phyloP scores from a whole-genome alignment of 345 rosid genomes.

The Lumnitzera racemosa region DNA sequence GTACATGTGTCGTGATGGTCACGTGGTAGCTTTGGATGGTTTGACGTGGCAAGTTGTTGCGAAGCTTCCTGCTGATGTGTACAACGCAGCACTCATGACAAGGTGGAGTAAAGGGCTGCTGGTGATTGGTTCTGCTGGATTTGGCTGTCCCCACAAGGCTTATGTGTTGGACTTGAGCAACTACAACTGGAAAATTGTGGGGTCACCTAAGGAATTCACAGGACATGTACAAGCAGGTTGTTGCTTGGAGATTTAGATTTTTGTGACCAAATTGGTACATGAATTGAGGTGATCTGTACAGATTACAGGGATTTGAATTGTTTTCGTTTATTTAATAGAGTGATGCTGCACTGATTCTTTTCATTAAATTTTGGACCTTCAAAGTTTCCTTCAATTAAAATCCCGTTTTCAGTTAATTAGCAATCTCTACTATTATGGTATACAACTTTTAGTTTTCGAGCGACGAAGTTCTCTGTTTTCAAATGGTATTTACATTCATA shows the following conservation, averaged over 20 bases:
- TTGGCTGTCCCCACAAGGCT: constrained; percentile 26
- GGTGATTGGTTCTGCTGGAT: constrained; percentile 45
- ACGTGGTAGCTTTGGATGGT: constrained; percentile 14
- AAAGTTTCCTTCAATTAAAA: too few species aligned
- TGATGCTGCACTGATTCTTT: too few species aligned
- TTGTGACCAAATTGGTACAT: neutral
- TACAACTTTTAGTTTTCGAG: too few species aligned
- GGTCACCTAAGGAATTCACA: constrained; percentile 16
- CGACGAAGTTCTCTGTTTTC: too few species aligned
- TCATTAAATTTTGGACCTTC: too few species aligned
- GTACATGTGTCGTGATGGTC: constrained; percentile 33
- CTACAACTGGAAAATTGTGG: constrained; percentile 38
- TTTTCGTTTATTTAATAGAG: too few species aligned
- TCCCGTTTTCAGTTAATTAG: too few species aligned
- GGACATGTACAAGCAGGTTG: constrained; percentile 71
- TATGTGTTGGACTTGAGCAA: constrained; percentile 26
- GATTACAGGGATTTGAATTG: neutral
- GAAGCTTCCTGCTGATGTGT: constrained; percentile 43
- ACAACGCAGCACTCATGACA: constrained; percentile 20
- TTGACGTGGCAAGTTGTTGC: constrained; percentile 40
- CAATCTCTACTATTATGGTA: too few species aligned
- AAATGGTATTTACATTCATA: too few species aligned
- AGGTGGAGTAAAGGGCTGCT: constrained; percentile 33
- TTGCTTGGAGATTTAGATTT: constrained; percentile 34
- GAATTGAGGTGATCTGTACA: neutral